Conservation (phyloP, 129 eudicot genomes). For the Sambucus nigra region DNA sequence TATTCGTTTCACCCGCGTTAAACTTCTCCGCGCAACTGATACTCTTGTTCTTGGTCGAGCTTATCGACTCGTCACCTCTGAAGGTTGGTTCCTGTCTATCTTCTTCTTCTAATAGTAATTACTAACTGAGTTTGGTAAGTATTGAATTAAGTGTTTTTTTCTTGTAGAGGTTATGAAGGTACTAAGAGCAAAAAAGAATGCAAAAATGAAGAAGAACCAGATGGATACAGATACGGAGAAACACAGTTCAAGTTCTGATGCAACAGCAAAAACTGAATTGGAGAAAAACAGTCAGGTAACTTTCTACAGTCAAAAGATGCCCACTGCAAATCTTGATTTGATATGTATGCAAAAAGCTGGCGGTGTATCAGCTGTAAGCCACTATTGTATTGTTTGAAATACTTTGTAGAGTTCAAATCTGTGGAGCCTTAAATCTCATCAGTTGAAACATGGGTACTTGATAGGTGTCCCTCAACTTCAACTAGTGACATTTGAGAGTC, state of each 20-base stretch:
- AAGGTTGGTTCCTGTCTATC: slow-evolving; percentile 41
- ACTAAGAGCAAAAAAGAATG: slow-evolving; percentile 60
- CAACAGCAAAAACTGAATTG: slow-evolving; percentile 22
- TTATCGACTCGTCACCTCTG: slow-evolving; percentile 73
- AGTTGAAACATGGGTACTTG: too few species aligned
- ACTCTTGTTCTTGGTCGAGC: slow-evolving; percentile 76
- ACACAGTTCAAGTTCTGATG: slow-evolving; percentile 15
- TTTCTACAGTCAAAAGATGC: not conserved
- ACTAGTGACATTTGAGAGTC: too few species aligned
- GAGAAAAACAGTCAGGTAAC: slow-evolving; percentile 41
- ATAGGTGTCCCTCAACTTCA: too few species aligned
- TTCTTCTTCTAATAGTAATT: not conserved
- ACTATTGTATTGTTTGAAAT: too few species aligned
- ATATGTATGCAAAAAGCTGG: not conserved
- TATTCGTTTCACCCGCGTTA: slow-evolving; percentile 45
- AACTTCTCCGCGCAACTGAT: slow-evolving; percentile 71
- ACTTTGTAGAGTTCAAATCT: too few species aligned
- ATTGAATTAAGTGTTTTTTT: too few species aligned
- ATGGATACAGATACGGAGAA: slow-evolving; percentile 14
- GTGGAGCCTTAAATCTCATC: too few species aligned
- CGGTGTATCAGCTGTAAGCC: too few species aligned
- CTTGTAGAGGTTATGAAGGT: slow-evolving; percentile 81
- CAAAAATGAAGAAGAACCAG: slow-evolving; percentile 46
- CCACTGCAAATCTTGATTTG: not conserved
- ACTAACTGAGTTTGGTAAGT: too few species aligned